phyloP scores from a whole-genome alignment of 2,329 filamentous ascomycete genomes.

The Plenodomus biglobosus region DNA sequence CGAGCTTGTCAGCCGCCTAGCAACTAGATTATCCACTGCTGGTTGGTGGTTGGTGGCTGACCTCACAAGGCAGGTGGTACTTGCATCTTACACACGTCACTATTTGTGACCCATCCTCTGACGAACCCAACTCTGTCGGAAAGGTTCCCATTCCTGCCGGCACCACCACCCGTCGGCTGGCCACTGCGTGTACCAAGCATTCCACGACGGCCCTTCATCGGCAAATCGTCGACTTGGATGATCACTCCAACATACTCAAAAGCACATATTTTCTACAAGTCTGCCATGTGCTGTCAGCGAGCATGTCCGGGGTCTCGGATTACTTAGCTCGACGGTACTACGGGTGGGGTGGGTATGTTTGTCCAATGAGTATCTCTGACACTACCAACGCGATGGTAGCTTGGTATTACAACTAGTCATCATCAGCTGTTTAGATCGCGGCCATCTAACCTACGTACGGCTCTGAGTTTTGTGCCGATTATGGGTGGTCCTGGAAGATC shows the following conservation, averaged over 20 bases:
- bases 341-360: too few relatives aligned
- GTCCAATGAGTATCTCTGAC: too few relatives aligned
- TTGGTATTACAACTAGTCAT: neutral
- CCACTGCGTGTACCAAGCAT: neutral
- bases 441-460: too few relatives aligned
- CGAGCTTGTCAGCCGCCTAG: neutral
- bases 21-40: neutral
- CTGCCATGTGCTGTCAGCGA: neutral
- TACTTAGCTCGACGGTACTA: neutral
- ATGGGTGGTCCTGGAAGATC: too few relatives aligned
- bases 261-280: neutral
- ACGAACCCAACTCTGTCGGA: constrained; percentile 4
- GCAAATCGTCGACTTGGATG: neutral
- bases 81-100: constrained; percentile 12
- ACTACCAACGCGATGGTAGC: neutral
- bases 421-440: neutral
- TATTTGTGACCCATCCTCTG: neutral
- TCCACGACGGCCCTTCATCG: neutral
- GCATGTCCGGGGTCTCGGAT: neutral
- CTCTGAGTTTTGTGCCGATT: too few relatives aligned
- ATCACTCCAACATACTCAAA: neutral
- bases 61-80: constrained; percentile 11
- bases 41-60: constrained; percentile 3
- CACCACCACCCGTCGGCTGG: constrained; percentile 6
- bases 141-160: constrained; percentile 7